phyloP scores from a whole-genome alignment of 768 basidiomycete genomes.

The Tulasnella sp. region DNA sequence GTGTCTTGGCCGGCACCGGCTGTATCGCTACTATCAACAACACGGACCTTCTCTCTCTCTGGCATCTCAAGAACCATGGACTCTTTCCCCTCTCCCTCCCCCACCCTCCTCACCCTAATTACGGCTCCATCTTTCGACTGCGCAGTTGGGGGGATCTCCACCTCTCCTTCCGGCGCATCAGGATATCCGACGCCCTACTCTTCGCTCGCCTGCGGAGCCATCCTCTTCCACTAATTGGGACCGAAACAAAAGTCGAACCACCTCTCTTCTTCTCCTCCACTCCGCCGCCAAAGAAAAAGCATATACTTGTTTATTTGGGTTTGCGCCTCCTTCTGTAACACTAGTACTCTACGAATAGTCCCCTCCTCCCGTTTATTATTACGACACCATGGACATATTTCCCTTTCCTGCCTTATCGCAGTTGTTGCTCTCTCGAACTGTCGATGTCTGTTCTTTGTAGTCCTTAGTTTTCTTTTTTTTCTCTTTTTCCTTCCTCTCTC shows the following conservation, averaged over 20 bases:
- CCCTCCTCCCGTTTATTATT: not conserved
- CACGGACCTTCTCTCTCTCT: not conserved
- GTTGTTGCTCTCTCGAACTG: not conserved
- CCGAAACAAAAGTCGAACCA: not conserved
- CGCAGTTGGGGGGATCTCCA: not conserved
- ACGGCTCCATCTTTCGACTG: not conserved
- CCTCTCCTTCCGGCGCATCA: not conserved
- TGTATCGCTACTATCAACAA: not conserved
- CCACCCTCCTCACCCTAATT: not conserved
- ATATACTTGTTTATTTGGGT: not conserved
- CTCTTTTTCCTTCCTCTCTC: not conserved
- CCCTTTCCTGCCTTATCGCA: not conserved
- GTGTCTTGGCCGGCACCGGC: not conserved
- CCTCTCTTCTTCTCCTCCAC: not conserved
- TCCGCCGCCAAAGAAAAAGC: not conserved
- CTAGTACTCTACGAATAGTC: not conserved
- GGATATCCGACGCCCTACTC: not conserved
- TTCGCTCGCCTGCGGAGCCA: not conserved
- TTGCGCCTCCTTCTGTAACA: not conserved
- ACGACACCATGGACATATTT: not conserved
- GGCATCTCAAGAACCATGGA: not conserved
- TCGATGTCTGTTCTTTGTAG: not conserved
- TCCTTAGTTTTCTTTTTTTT: not conserved
- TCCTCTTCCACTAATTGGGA: not conserved
- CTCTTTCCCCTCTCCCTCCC: not conserved